phyloP scores from a whole-genome alignment of 2,329 filamentous ascomycete species.

The Myriosclerotinia curreyana region DNA sequence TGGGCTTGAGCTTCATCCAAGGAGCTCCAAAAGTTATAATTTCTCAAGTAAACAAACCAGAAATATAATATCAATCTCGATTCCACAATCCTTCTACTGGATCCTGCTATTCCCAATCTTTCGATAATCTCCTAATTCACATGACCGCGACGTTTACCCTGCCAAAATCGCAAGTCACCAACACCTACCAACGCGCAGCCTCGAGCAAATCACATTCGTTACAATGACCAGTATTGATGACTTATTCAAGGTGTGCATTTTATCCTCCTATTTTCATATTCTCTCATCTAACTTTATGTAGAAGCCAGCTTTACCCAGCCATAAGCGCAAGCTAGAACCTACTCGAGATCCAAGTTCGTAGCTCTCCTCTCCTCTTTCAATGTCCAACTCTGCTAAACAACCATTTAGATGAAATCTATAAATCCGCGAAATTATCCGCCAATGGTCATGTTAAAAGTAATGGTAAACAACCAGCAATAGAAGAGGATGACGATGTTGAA shows the following conservation, averaged over 20 bases:
- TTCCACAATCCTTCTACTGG: background rate
- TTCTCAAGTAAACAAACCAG: background rate
- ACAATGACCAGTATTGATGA: conserved; percentile 37
- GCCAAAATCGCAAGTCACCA: background rate
- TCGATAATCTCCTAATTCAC: background rate
- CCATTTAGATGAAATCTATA: conserved; percentile 58
- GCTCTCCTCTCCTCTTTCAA: background rate
- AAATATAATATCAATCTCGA: background rate
- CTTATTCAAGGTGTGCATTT: conserved; percentile 33
- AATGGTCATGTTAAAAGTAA: conserved; percentile 44
- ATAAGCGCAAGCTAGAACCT: conserved; percentile 63
- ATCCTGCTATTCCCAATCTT: background rate
- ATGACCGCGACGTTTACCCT: background rate
- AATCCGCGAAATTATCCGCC: conserved; percentile 53
- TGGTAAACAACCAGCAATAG: conserved; percentile 34
- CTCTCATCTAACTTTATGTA: conserved; percentile 24
- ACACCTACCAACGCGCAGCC: conserved; percentile 6
- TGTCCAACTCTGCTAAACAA: conserved; percentile 7
- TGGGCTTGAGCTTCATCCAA: background rate
- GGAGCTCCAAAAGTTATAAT: conserved; percentile 2
- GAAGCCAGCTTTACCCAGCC: conserved; percentile 41
- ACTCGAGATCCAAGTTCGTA: conserved; percentile 59
- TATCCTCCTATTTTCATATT: background rate
- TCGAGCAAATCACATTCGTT: conserved; percentile 13
- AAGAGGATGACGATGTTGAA: conserved; percentile 45